A percentile compares a stretch with the other conserved stretches of the same genome.
These are phyloP conservation scores for Carex littledalei DNA, from an alignment of 176 grass and related monocot genomes.

Conservation along the genomic window DNA sequence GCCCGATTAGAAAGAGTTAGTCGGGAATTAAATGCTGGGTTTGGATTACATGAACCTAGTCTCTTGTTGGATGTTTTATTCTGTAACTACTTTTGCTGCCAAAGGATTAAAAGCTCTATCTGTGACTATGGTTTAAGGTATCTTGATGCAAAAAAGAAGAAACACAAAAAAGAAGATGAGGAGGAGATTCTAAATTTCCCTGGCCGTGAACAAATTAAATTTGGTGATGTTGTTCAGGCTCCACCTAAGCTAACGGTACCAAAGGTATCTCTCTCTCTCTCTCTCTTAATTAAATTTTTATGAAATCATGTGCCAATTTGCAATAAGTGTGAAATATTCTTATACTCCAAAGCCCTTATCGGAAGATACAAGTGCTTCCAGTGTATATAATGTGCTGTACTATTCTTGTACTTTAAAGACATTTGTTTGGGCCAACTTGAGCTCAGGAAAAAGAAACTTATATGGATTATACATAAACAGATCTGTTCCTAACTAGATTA, in stretches of 20 bases:
- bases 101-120: background rate
- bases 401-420: too few species aligned
- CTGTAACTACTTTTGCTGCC: background rate
- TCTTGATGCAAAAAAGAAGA: constrained; percentile 92
- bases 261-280: constrained; percentile 47
- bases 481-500: background rate
- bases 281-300: background rate
- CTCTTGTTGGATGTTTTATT: background rate
- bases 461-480: background rate
- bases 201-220: constrained; percentile 68
- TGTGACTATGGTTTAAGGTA: constrained; percentile 34
- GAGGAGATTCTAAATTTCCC: constrained; percentile 49
- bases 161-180: constrained; percentile 42
- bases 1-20: background rate
- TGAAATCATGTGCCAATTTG: background rate
- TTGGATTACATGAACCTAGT: background rate
- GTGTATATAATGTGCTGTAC: background rate
- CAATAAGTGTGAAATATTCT: background rate
- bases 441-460: too few species aligned
- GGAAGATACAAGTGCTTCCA: background rate
- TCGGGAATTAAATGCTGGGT: background rate
- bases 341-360: background rate
- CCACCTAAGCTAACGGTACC: constrained; percentile 75
- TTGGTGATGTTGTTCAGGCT: constrained; percentile 81
- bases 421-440: background rate